These are phyloP conservation scores for Pleurotus djamor DNA, from an alignment of 768 basidiomycete species.

Conservation along the genomic window DNA sequence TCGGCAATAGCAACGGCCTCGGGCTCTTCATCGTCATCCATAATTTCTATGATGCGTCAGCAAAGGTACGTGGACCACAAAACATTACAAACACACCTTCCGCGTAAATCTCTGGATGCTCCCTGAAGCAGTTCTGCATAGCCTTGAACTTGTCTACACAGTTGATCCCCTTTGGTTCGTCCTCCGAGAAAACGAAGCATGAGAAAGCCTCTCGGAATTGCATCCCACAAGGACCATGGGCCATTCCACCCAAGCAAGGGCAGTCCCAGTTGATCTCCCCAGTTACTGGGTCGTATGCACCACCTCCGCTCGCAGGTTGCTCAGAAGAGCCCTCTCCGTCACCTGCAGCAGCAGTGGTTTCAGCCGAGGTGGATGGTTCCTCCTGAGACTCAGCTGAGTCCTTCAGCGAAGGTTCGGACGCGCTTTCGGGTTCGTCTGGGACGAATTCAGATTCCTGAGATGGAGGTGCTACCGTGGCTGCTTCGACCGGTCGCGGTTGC, in stretches of 20 bases:
- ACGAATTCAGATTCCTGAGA: background rate
- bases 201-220: slow-evolving; percentile 96
- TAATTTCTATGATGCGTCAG: slow-evolving; percentile 46
- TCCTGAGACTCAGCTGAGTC: background rate
- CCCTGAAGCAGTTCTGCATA: slow-evolving; percentile 98
- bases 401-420: background rate
- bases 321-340: slow-evolving; percentile 10
- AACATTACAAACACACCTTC: slow-evolving; percentile 59
- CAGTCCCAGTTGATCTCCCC: slow-evolving; percentile 99
- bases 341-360: background rate
- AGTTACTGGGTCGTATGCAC: slow-evolving; percentile 92
- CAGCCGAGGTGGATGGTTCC: background rate
- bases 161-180: slow-evolving; percentile 96
- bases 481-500: background rate
- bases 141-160: slow-evolving; percentile 97
- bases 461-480: background rate
- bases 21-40: slow-evolving; percentile 61
- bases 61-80: background rate
- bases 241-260: slow-evolving; percentile 98
- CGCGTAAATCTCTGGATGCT: slow-evolving; percentile 93
- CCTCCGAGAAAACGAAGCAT: slow-evolving; percentile 92
- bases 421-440: background rate
- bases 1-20: slow-evolving; percentile 8
- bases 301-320: slow-evolving; percentile 22
- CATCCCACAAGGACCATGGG: slow-evolving; percentile 91